Evolutionary conservation across 768 basidiomycete genomes (phyloP), one percentile per base, ranked within the genome.

Genomic region (Suillus luteus): DNA sequence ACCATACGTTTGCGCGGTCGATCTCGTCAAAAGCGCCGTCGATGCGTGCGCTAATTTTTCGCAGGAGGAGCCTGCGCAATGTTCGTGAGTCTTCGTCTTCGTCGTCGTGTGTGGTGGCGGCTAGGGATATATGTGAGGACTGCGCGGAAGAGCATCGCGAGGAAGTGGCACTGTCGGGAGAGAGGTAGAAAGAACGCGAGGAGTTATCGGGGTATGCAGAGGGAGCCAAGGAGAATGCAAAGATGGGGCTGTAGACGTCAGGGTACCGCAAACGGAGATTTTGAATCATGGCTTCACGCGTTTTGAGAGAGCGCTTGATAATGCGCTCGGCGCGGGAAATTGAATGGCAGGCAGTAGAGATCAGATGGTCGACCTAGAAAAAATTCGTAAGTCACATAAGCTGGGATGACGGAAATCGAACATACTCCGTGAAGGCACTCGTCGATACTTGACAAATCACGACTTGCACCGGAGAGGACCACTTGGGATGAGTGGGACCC

Each of bases 41-140:
- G 60, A 84, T 67, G 54, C 83, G 76, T 63, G 85, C 82, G 44
- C 87, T 85, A 61, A 92, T 83, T 75, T 90, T 91, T 54, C 87
- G 83, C 46, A 86, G 73, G 24, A 91, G 69, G n/a, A 92, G 72
- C 19, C 88, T 80, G 15, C 88, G 87, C 41, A 90, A 77, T 33
- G 81, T 79, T 41, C 83, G 82, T 12, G 80, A 82, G 64, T 91
- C 91, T 55, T 90, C 85, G 62, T 89, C 89, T 65, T 86, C 86
- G 43, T 81, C 77, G 55, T 83, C 83, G 1, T 81, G 81, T 3
- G 84, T 67, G 0, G 85, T 84, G 5, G 78, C 79, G 7, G 83
- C 77, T 37, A 85, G 70, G 3, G 88, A 85, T n/a, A 79, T 63
- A 41, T 72, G 65, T 33, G 78, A 77, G n/a, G 79, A 75, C 55